Conservation (phyloP, 371 early-diverging fungal species). For the Apophysomyces elegans region DNA sequence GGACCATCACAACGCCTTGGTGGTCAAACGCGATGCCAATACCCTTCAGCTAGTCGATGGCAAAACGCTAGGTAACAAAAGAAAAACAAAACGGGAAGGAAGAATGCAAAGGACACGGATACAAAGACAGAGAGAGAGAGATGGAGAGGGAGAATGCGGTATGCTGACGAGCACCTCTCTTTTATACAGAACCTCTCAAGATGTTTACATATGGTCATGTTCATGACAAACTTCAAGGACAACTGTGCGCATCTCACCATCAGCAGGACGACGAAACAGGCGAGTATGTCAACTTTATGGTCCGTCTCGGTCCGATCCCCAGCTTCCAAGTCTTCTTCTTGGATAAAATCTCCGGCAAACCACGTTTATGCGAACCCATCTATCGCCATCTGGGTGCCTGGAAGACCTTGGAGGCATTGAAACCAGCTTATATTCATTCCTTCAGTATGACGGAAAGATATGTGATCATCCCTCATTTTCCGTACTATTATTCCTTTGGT, state of each 20-base stretch:
- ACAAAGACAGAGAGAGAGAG: no score
- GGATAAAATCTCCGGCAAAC: slow-evolving; percentile 22
- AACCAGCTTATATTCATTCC: slow-evolving; percentile 65
- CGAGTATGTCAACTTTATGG: slow-evolving; percentile 59
- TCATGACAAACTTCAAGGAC: slow-evolving; percentile 50
- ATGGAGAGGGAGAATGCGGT: no score
- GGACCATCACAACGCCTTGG: slow-evolving; percentile 42
- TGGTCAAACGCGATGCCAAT: slow-evolving; percentile 62
- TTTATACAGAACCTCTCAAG: slow-evolving; percentile 49
- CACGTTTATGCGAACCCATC: slow-evolving; percentile 43
- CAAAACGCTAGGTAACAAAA: slow-evolving; percentile 35
- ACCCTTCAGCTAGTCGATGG: slow-evolving; percentile 63
- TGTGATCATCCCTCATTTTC: slow-evolving; percentile 66
- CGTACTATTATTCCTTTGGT: slow-evolving; percentile 60
- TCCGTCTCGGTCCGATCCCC: slow-evolving; percentile 47
- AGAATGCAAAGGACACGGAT: no score
- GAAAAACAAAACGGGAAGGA: no score
- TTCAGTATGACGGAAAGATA: slow-evolving; percentile 67
- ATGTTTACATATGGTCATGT: slow-evolving; percentile 57
- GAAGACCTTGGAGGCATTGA: slow-evolving; percentile 44
- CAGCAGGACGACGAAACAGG: slow-evolving; percentile 52
- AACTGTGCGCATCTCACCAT: slow-evolving; percentile 54
- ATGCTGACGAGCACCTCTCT: not conserved
- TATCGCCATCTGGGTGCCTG: slow-evolving; percentile 51
- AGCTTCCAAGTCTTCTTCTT: slow-evolving; percentile 42